phyloP scores from a whole-genome alignment of 495 filamentous ascomycete species.

The Pseudomonodictys pantanalensis region DNA sequence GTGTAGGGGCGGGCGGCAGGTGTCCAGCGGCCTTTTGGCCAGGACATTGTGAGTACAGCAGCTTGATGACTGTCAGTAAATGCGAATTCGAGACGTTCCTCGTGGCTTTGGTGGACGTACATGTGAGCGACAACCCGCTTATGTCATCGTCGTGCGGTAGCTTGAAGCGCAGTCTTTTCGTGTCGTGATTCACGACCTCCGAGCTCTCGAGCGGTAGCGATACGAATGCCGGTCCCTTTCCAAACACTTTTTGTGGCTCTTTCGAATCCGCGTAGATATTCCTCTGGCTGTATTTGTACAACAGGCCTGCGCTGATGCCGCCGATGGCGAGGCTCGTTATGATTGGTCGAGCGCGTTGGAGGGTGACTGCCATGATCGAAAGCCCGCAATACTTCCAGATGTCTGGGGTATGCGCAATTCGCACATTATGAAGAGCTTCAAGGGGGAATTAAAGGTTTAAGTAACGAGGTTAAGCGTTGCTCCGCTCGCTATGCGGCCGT shows the following conservation, averaged over 20 bases:
- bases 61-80: constrained; percentile 40
- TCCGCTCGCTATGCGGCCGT: no score
- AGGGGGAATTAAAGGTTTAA: no score
- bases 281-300: background rate
- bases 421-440: no score
- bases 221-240: constrained; percentile 69
- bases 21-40: constrained; percentile 71
- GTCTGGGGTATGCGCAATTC: no score
- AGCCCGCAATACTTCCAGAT: no score
- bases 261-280: background rate
- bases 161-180: constrained; percentile 78
- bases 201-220: constrained; percentile 70
- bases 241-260: background rate
- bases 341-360: background rate
- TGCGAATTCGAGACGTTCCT: background rate
- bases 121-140: constrained; percentile 73
- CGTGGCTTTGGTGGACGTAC: constrained; percentile 39
- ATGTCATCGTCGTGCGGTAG: constrained; percentile 76
- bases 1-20: constrained; percentile 85
- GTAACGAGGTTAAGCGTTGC: no score
- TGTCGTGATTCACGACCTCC: constrained; percentile 76
- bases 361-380: background rate
- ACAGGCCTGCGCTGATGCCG: background rate
- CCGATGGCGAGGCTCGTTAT: background rate
- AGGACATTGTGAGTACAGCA: constrained; percentile 80